Evolutionary conservation across 768 basidiomycete species (phyloP).

Genomic region (Boletus tomentosulus): DNA sequence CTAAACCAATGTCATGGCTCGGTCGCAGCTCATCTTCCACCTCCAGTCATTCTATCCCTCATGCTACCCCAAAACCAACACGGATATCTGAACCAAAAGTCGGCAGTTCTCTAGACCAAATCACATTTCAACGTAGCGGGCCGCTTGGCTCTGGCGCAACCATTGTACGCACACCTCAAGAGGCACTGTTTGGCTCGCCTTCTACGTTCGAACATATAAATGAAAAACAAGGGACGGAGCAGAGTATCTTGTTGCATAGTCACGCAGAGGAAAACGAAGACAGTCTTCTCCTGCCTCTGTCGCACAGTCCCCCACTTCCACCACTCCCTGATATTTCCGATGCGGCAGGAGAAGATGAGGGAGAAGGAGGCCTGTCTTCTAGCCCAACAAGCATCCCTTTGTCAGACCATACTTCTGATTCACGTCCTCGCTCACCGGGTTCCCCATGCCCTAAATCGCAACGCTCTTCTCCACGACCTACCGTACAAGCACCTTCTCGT

Average conservation of each 20-base stretch:
- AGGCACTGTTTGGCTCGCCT: slow-evolving; percentile 50
- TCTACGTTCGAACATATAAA: slow-evolving; percentile 1
- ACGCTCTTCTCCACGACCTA: slow-evolving; percentile 36
- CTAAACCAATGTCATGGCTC: slow-evolving; percentile 43
- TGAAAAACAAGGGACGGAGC: slow-evolving; percentile 12
- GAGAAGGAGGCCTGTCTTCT: slow-evolving; percentile 1
- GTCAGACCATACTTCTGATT: slow-evolving; percentile 16
- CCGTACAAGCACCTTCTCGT: slow-evolving; percentile 31
- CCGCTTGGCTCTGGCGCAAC: slow-evolving; percentile 68
- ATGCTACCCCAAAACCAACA: slow-evolving; percentile 35
- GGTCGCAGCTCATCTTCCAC: slow-evolving; percentile 34
- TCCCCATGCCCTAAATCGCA: slow-evolving; percentile 25
- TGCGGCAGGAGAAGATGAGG: not conserved
- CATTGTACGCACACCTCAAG: slow-evolving; percentile 75
- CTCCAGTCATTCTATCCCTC: slow-evolving; percentile 22
- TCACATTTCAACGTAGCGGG: slow-evolving; percentile 37
- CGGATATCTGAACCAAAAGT: slow-evolving; percentile 44
- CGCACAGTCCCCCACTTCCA: slow-evolving; percentile 33
- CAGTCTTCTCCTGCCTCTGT: slow-evolving; percentile 26
- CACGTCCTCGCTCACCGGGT: slow-evolving; percentile 33
- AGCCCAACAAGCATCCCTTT: slow-evolving; percentile 20
- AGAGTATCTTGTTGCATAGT: slow-evolving; percentile 4
- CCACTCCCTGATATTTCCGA: slow-evolving; percentile 39
- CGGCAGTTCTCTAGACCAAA: slow-evolving; percentile 30
- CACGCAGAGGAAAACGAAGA: slow-evolving; percentile 14